Evolutionary conservation across 2,329 filamentous ascomycete genomes (phyloP).

Genomic region (Peltaster fructicola): DNA sequence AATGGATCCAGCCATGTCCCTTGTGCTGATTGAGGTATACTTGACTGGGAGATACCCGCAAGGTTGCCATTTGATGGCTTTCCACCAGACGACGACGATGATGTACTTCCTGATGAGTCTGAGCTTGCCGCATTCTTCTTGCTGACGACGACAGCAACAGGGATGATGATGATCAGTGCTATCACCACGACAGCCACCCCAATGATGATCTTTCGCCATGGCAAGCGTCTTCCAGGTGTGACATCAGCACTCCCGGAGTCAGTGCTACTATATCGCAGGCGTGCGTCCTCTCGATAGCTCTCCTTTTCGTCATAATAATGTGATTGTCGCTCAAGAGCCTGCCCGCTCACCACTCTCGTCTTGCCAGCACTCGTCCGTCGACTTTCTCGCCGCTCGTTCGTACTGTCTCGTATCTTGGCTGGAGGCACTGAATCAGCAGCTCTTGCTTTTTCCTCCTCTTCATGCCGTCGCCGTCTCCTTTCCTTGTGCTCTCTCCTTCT

Average conservation of each 20-base stretch:
- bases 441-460: neutral
- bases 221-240: conserved; percentile 23
- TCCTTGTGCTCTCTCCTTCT: conserved; percentile 14
- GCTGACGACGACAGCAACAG: conserved; percentile 28
- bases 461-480: conserved; percentile 23
- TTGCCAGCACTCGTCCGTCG: conserved; percentile 16
- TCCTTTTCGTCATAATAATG: conserved; percentile 23
- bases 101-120: conserved; percentile 8
- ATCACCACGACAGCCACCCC: conserved; percentile 22
- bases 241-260: conserved; percentile 22
- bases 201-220: conserved; percentile 36
- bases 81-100: too few species aligned
- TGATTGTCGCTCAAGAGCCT: conserved; percentile 23
- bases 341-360: conserved; percentile 28
- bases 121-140: conserved; percentile 21
- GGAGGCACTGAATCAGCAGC: too few species aligned
- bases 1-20: conserved; percentile 75
- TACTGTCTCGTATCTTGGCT: conserved; percentile 8
- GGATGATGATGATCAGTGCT: conserved; percentile 29
- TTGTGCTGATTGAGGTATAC: conserved; percentile 39
- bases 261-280: conserved; percentile 23
- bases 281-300: conserved; percentile 22
- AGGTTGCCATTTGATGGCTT: conserved; percentile 29
- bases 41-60: conserved; percentile 24
- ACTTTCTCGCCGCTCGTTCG: conserved; percentile 12